A percentile compares a stretch with the other conserved stretches of the same genome.
Conservation (phyloP, 352 stramenopile genomes). For the Pythium scleroteichum region DNA sequence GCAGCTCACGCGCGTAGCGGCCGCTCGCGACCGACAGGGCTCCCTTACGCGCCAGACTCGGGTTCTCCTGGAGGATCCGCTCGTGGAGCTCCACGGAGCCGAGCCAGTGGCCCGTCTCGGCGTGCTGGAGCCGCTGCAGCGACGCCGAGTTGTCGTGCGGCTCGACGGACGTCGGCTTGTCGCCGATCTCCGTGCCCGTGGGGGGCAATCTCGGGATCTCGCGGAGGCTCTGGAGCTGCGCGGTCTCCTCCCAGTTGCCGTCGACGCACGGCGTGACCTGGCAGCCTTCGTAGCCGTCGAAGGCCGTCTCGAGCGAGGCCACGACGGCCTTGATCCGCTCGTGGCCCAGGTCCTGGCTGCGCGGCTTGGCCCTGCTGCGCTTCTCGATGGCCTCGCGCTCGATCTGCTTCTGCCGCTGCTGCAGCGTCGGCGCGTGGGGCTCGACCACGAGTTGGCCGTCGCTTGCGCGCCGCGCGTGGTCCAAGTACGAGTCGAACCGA, state of each 20-base stretch:
- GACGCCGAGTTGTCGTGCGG: constrained; percentile 42
- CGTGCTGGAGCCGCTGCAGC: constrained; percentile 48
- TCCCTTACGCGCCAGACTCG: constrained; percentile 51
- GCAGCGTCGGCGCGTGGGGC: constrained; percentile 50
- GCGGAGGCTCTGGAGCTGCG: constrained; percentile 45
- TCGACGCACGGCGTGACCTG: constrained; percentile 63
- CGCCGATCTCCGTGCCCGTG: constrained; percentile 64
- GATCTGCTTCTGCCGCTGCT: constrained; percentile 74
- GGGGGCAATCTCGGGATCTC: constrained; percentile 67
- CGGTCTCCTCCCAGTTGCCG: constrained; percentile 57
- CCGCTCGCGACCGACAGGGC: constrained; percentile 72
- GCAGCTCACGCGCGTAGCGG: constrained; percentile 69
- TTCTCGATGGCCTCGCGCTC: constrained; percentile 65
- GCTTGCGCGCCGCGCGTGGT: constrained; percentile 43
- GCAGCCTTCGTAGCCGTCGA: constrained; percentile 74
- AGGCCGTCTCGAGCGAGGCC: constrained; percentile 55
- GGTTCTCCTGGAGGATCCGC: constrained; percentile 57
- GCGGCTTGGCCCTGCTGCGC: constrained; percentile 74
- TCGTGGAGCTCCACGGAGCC: constrained; percentile 65
- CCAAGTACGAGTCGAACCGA: constrained; percentile 70
- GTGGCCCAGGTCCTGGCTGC: constrained; percentile 61
- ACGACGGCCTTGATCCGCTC: constrained; percentile 68
- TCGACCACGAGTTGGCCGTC: constrained; percentile 61
- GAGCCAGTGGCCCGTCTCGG: constrained; percentile 58
- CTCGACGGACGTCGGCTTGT: constrained; percentile 41